Evolutionary conservation across 108 stramenopile species (phyloP).

Genomic region (Stephanodiscus triporus): DNA sequence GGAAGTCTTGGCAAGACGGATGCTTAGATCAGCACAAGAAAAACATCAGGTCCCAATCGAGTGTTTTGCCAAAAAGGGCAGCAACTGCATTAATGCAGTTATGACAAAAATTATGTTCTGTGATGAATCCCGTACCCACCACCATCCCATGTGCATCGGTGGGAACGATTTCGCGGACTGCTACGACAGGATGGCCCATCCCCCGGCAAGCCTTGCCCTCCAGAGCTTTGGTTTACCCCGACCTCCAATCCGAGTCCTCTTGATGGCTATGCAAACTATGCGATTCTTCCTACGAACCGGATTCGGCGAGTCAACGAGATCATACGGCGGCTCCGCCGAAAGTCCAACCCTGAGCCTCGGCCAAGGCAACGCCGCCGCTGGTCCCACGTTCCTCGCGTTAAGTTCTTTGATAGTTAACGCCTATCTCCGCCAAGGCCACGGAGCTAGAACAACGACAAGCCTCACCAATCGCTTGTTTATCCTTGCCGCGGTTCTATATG

Average conservation of each 20-base stretch:
- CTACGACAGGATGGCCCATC: too few species aligned
- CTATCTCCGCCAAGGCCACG: slow-evolving; percentile 8
- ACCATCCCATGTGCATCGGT: too few species aligned
- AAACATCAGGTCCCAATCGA: too few species aligned
- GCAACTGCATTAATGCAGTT: too few species aligned
- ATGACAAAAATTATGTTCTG: too few species aligned
- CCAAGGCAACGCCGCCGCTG: slow-evolving; percentile 7
- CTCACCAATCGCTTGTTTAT: not conserved
- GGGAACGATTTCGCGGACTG: too few species aligned
- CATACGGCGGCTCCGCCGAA: not conserved
- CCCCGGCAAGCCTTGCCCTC: too few species aligned
- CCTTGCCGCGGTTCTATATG: slow-evolving; percentile 15
- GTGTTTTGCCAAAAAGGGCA: too few species aligned
- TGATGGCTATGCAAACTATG: not conserved
- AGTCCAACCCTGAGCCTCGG: not conserved
- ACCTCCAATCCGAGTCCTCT: not conserved
- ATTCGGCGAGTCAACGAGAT: not conserved
- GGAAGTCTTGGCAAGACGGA: too few species aligned
- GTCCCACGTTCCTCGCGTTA: not conserved
- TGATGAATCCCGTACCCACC: too few species aligned
- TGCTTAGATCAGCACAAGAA: too few species aligned
- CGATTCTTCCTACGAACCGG: too few species aligned
- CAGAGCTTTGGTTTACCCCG: not conserved
- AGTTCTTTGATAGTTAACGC: not conserved
- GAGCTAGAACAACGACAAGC: not conserved